A percentile compares a stretch with the other conserved stretches of the same genome.
Conservation (phyloP, 2,329 filamentous ascomycete genomes). For the Ophiostoma angusticollis region DNA sequence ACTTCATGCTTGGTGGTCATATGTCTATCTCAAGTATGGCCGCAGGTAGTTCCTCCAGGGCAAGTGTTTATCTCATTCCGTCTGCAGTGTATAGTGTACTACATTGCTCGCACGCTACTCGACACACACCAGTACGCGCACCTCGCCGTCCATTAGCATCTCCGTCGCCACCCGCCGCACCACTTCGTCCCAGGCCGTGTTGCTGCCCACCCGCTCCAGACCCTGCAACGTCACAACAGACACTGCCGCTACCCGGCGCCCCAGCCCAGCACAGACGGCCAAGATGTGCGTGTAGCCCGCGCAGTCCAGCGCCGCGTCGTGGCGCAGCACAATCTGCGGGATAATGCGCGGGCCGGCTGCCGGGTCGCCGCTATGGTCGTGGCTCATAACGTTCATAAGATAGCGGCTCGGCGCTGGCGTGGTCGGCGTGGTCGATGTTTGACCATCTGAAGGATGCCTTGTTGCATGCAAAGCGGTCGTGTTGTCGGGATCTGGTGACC, state of each 20-base stretch:
- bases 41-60: conserved; percentile 28
- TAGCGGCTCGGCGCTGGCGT: conserved; percentile 7
- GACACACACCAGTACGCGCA: conserved; percentile 7
- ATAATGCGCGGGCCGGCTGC: not conserved
- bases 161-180: conserved; percentile 3
- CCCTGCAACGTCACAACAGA: conserved; percentile 5
- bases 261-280: not conserved
- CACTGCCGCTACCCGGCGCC: not conserved
- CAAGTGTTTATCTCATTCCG: no score
- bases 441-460: no score
- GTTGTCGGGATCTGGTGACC: not conserved
- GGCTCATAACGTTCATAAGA: conserved; percentile 5
- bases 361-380: no score
- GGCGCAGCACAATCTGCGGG: conserved; percentile 6
- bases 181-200: conserved; percentile 5
- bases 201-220: conserved; percentile 2
- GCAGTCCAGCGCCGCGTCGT: not conserved
- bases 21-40: conserved; percentile 27
- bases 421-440: no score
- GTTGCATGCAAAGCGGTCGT: not conserved
- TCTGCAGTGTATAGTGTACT: no score
- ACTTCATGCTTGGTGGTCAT: no score
- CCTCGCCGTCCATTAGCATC: conserved; percentile 7
- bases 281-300: conserved; percentile 6
- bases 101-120: no score